Evolutionary conservation across 208 protist genomes (phyloP).

Genomic region (Kentomonas sorsogonicus): DNA sequence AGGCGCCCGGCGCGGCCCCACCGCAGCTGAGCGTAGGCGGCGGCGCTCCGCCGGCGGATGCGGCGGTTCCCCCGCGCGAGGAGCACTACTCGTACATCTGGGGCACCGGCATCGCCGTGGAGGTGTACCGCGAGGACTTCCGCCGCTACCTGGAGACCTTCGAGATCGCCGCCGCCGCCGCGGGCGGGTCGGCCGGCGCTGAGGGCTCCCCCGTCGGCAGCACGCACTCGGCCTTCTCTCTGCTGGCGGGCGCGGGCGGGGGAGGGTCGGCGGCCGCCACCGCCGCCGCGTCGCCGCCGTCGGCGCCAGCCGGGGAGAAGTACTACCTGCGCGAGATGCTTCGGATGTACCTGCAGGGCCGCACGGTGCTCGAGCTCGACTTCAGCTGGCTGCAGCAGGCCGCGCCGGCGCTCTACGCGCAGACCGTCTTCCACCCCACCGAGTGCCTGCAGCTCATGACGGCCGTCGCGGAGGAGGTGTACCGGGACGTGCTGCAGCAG

Average conservation of each 20-base stretch:
- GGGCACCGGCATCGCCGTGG: conserved; percentile 84
- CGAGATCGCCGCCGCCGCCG: conserved; percentile 12
- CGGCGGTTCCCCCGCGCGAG: conserved; percentile 36
- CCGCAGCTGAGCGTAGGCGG: neutral
- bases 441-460: conserved; percentile 88
- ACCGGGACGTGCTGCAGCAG: conserved; percentile 42
- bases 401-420: conserved; percentile 47
- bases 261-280: conserved; percentile 1
- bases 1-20: neutral
- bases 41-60: conserved; percentile 2
- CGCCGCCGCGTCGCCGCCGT: neutral
- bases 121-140: conserved; percentile 75
- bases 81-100: conserved; percentile 88
- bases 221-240: too few relatives aligned
- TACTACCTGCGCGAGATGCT: conserved; percentile 76
- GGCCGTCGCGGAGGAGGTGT: conserved; percentile 71
- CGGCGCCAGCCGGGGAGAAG: conserved; percentile 10
- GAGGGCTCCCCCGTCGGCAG: neutral
- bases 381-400: conserved; percentile 45
- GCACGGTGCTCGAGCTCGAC: conserved; percentile 67
- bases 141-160: conserved; percentile 77
- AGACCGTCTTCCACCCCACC: conserved; percentile 70
- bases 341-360: conserved; percentile 66
- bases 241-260: too few relatives aligned
- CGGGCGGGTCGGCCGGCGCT: neutral